Conservation (phyloP, 1,284 basidiomycete genomes). For the Heterobasidion annosum region DNA sequence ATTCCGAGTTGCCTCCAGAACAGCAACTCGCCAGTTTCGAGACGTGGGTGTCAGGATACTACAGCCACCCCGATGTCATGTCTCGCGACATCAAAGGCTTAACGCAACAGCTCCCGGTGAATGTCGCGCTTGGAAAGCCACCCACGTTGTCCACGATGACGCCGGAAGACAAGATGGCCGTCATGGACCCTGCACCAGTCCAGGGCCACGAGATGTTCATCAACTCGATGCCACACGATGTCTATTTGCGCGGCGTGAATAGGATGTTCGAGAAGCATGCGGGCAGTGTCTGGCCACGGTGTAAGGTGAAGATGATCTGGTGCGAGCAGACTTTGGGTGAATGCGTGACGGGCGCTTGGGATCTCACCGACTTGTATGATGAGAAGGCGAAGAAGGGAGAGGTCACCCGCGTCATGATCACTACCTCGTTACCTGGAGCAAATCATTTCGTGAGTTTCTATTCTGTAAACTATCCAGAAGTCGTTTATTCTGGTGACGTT, state of each 20-base stretch:
- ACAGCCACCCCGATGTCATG: not conserved
- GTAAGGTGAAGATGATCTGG: conserved; percentile 3
- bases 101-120: too few species aligned
- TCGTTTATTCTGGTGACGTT: too few species aligned
- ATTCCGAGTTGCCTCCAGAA: not conserved
- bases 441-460: not conserved
- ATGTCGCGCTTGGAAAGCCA: not conserved
- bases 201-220: not conserved
- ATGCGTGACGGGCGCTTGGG: not conserved
- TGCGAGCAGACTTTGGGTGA: not conserved
- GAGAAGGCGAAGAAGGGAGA: not conserved
- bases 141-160: not conserved
- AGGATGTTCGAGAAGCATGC: not conserved
- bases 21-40: not conserved
- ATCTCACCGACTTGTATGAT: not conserved
- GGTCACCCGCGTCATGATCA: not conserved
- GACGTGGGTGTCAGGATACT: not conserved
- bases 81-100: not conserved
- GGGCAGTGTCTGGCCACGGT: not conserved
- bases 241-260: not conserved
- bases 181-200: not conserved
- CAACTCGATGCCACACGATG: not conserved
- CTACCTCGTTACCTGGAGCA: not conserved
- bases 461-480: too few species aligned
- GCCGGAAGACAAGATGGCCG: not conserved